Base-by-base conservation (phyloP, 208 protist species). In the Crithidia bombi region DNA sequence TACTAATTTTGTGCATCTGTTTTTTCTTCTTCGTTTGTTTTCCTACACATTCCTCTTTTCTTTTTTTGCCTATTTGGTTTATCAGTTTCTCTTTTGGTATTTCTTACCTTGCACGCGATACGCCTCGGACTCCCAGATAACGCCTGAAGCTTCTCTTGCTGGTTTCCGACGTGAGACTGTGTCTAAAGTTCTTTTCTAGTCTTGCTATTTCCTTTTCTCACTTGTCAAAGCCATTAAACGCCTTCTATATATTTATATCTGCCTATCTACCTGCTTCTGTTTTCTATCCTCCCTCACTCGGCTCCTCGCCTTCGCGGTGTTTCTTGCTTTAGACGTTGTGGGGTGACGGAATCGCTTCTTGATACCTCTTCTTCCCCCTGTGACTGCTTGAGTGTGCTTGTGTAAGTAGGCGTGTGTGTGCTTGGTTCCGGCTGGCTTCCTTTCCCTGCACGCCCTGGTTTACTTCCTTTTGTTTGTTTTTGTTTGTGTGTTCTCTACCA, bases 321-420 rank as follows among this genome's bases (percentile, higher is more conserved):
- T n/a, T 17, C 49, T 38, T 63, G 26, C 25, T 32, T 21, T 39
- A 36, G 7, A 41, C 15, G 1, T 59, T 5, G 7, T 59, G 32
- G 5, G 26, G 10, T 41, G 43, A 44, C 35, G 50, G 33, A 30
- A 38, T 41, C n/a, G 32, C 38, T 55, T 57, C 15, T 50, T 7
- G 30, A 38, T 12, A 23, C 55, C 49, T 47, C 23, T 69, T 57
- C 68, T 69, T 69, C 72, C 72, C 41, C 39, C 19, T 56, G 39
- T 51, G 23, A 17, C 28, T 28, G 21, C 21, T 51, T 51, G 5
- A 3, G 23, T 30, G 5, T 28, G 3, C 21, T 14, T 28, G 2
- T 28, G 3, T 6, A 51, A 7, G 33, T 38, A 23, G 14, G 15
- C 10, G 33, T 33, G 28, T 51, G 14, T 35, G 19, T 28, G 38